A percentile compares a stretch with the other conserved stretches of the same genome.
These are phyloP conservation scores for Calamus simplicifolius DNA, from an alignment of 176 grass and related monocot genomes.

Conservation along the genomic window DNA sequence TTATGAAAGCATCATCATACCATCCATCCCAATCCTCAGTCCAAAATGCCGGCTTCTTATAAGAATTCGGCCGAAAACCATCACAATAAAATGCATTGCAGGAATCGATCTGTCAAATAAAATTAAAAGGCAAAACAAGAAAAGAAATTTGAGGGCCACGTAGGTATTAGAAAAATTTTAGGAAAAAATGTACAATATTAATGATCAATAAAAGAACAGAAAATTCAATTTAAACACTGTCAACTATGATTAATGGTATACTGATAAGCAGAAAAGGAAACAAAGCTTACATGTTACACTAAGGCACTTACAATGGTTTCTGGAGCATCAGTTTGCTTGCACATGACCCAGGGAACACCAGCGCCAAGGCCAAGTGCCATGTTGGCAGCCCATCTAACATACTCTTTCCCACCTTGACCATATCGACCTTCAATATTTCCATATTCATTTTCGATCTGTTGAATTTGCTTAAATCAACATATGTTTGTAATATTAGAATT, in stretches of 20 bases:
- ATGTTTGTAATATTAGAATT: conserved; percentile 14
- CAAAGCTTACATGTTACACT: neutral
- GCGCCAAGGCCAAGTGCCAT: conserved; percentile 79
- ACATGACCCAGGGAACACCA: conserved; percentile 94
- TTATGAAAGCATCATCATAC: conserved; percentile 31
- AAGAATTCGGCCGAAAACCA: conserved; percentile 78
- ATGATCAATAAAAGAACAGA: no score
- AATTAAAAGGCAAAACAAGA: conserved; percentile 12
- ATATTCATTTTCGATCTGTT: conserved; percentile 98
- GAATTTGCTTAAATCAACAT: conserved; percentile 25
- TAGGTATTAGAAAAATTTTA: no score
- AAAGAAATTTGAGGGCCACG: neutral
- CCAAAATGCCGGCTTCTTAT: conserved; percentile 70
- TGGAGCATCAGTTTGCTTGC: conserved; percentile 83
- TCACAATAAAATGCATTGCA: conserved; percentile 99
- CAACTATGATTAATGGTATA: no score
- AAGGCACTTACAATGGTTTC: conserved; percentile 59
- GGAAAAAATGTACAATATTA: no score
- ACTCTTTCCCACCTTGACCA: conserved; percentile 81
- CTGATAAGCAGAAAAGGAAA: neutral
- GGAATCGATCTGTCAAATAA: conserved; percentile 50
- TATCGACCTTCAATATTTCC: conserved; percentile 69
- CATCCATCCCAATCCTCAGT: conserved; percentile 99
- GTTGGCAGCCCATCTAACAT: conserved; percentile 81
- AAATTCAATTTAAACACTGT: no score